phyloP scores from a whole-genome alignment of 164 flowering plant genomes.

The Liquidambar formosana region DNA sequence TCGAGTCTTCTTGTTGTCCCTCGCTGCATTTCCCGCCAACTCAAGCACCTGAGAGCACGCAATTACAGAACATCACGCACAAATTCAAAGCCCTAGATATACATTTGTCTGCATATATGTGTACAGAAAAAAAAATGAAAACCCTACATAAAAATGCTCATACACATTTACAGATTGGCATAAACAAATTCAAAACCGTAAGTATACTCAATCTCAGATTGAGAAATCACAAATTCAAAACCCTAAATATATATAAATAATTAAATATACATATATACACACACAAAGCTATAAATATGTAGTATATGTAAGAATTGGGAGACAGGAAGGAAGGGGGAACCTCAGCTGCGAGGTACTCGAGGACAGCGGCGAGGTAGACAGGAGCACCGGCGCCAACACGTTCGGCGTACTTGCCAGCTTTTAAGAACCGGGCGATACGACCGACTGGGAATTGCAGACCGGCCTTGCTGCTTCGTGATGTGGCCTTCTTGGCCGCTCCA shows the following conservation, averaged over 20 bases:
- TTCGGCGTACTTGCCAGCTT: constrained; percentile 78
- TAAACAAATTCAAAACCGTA: no score
- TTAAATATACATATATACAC: background rate
- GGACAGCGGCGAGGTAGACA: constrained; percentile 76
- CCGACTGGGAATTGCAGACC: constrained; percentile 81
- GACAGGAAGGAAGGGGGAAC: constrained; percentile 17
- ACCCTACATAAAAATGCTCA: no score
- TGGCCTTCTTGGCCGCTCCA: constrained; percentile 66
- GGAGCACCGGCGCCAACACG: constrained; percentile 87
- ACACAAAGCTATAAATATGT: background rate
- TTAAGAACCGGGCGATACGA: constrained; percentile 70
- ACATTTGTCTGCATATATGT: no score
- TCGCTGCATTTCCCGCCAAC: constrained; percentile 71
- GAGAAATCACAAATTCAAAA: no score
- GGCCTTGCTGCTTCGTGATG: constrained; percentile 64
- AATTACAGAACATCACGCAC: background rate
- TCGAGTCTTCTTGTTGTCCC: constrained; percentile 78
- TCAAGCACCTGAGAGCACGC: constrained; percentile 44
- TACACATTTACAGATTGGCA: no score
- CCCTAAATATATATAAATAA: no score
- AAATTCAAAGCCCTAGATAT: constrained; percentile 20
- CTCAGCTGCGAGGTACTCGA: constrained; percentile 79
- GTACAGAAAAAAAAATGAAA: no score
- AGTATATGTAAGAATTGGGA: background rate
- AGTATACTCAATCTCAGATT: no score